Evolutionary conservation across 1,284 basidiomycete species (phyloP), one percentile per base, ranked within the genome.

Genomic region (Melampsora medusae): DNA sequence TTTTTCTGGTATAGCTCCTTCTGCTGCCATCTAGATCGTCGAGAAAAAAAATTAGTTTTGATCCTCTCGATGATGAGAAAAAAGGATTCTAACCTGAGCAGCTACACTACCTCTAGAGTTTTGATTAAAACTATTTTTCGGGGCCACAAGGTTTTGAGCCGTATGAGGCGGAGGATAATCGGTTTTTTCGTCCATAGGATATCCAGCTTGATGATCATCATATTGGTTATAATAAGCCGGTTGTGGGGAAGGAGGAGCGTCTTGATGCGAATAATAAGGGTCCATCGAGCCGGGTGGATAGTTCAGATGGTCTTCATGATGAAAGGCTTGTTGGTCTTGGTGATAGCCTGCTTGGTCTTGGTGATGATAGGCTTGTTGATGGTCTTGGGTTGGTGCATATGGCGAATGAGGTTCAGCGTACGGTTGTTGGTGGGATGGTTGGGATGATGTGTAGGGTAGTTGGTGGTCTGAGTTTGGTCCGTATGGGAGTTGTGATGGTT

Each of bases 1-100:
- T 68, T 82, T 82, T 71, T 81, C 81, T 2, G 81, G 81, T 61
- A 82, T 82, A 71, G 80, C 78, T 2, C 81, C 81, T 62, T 81
- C 81, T 5, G 81, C 81, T 35, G 81, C 81, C 78, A 81, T 79
- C 79, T 80, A 53, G 0, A 38, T 7, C 35, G 42, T 12, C 2
- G 7, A 28, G 10, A 31, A 33, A 1, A 31, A 19, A 5, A 59
- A 4, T 25, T n/a, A 60, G n/a, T n/a, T n/a, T n/a, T n/a, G n/a
- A n/a, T n/a, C n/a, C n/a, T n/a, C n/a, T n/a, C n/a, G n/a, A n/a
- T n/a, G n/a, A n/a, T n/a, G 5, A 46, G 22, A 65, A 25, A 19
- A 12, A 14, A 6, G n/a, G 17, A 38, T 50, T 19, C 78, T 53
- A 12, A 80, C 80, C 78, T 81, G 80, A 0, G 80, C 80, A 0